Evolutionary conservation across 805 yeast species (phyloP).

Genomic region (Naumovozyma dairenensis): DNA sequence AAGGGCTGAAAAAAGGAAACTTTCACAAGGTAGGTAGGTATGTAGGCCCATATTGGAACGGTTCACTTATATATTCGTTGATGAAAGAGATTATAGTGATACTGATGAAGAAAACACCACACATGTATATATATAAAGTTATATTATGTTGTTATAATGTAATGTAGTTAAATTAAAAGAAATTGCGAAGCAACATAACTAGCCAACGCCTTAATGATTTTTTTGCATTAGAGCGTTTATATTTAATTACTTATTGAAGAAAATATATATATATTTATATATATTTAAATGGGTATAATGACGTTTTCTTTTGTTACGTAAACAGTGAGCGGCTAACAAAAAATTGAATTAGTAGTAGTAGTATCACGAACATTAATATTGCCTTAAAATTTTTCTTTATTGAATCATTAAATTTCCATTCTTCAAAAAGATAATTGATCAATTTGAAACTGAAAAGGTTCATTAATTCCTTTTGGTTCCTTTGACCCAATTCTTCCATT

Average conservation of each 20-base stretch:
- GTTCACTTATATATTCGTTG: not conserved
- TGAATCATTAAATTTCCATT: conserved; percentile 24
- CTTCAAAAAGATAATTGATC: conserved; percentile 27
- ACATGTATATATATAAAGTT: not conserved
- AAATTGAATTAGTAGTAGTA: not conserved
- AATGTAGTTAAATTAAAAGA: not conserved
- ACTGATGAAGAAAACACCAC: too few species aligned
- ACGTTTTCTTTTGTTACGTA: too few species aligned
- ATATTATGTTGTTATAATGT: not conserved
- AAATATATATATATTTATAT: too few species aligned
- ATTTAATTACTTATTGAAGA: not conserved
- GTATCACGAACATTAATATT: not conserved
- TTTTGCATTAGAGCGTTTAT: too few species aligned
- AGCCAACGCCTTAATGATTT: too few species aligned
- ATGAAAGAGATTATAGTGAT: not conserved
- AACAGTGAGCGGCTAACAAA: conserved; percentile 1
- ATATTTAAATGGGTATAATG: too few species aligned
- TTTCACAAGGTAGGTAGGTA: conserved; percentile 34
- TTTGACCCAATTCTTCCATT: conserved; percentile 55
- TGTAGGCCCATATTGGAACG: not conserved
- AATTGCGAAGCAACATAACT: too few species aligned
- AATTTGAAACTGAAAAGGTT: conserved; percentile 45
- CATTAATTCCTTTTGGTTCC: conserved; percentile 50
- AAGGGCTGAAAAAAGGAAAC: conserved; percentile 66
- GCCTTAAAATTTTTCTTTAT: too few species aligned